Evolutionary conservation across 768 basidiomycete genomes (phyloP), one percentile per base, ranked within the genome.

Genomic region (Pulveroboletus sp.): DNA sequence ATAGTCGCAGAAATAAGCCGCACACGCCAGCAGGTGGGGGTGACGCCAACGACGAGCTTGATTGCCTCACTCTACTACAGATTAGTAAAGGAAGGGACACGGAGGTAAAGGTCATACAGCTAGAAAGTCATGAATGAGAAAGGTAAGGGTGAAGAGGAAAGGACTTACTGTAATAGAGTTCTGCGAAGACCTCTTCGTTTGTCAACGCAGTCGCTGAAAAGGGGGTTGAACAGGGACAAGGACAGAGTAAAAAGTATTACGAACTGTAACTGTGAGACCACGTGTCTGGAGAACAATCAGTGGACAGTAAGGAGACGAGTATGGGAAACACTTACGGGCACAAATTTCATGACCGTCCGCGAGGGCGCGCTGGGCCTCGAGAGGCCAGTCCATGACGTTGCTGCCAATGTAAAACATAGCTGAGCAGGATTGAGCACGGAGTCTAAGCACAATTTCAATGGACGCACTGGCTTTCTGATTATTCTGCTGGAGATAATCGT

Each of bases 121-220:
- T 68, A 43, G 10, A 10, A 4, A 31, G 37, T 30, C 20, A 35
- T 56, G 19, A 62, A 61, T 19, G 30, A 36, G 4, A 39, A 23
- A 5, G 0, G 9, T 6, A 19, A 13, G n/a, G 9, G n/a, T n/a
- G n/a, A 24, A 19, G 20, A n/a, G 5, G 34, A 5, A 6, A 6
- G 45, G 10, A 65, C 79, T 30, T 55, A 78, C 80, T 81, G 68
- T 88, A 92, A 51, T 83, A 89, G 16, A 92, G 72, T 64, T 91
- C 88, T 4, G 87, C 87, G 49, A 89, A 87, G 5, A 80, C 84
- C 53, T 84, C 70, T 55, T 79, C 70, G 60, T 82, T 89, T 9
- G 74, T 66, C 34, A 85, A 71, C 2, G 79, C 60, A 0, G 85
- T 85, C 79, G 77, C 81, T 82, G 48, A 2, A 43, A 7, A 11